Evolutionary conservation across 164 flowering plant genomes (phyloP).

Genomic region (Dillenia turbinata): DNA sequence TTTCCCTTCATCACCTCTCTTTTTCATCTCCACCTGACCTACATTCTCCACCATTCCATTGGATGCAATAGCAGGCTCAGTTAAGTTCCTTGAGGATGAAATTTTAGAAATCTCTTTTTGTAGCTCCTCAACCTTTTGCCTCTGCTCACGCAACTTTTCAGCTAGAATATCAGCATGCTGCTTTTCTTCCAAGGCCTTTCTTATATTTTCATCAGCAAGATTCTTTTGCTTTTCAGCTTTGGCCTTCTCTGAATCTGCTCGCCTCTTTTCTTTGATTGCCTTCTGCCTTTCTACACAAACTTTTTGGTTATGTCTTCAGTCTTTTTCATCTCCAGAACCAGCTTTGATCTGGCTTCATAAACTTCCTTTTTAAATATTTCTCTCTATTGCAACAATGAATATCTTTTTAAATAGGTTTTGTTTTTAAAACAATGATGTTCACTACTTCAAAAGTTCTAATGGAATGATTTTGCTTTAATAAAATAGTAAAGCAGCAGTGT

Average conservation of each 20-base stretch:
- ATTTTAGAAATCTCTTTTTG: slow-evolving; percentile 3
- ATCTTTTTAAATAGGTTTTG: no score
- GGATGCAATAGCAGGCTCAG: no score
- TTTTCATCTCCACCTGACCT: neutral
- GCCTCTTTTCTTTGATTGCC: slow-evolving; percentile 23
- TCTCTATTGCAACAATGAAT: no score
- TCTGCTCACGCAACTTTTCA: slow-evolving; percentile 22
- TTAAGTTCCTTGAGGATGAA: no score
- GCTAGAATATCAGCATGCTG: slow-evolving; percentile 27
- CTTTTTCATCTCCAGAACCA: slow-evolving; percentile 24
- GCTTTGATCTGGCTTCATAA: slow-evolving; percentile 26
- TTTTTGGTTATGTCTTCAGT: slow-evolving; percentile 31
- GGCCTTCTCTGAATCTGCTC: slow-evolving; percentile 27
- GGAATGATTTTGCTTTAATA: no score
- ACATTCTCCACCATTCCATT: no score
- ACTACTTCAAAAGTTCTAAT: no score
- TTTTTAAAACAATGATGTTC: no score
- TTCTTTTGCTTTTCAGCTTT: slow-evolving; percentile 35
- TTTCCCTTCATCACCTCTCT: slow-evolving; percentile 8
- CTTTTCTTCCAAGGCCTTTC: slow-evolving; percentile 22
- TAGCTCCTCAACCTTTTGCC: slow-evolving; percentile 16
- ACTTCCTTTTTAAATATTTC: slow-evolving; percentile 19
- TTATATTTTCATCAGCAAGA: slow-evolving; percentile 27
- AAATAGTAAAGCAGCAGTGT: no score
- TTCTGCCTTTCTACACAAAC: slow-evolving; percentile 30